These are phyloP conservation scores for Digitaria exilis DNA, from an alignment of 202 grass and related monocot genomes.

Conservation along the genomic window DNA sequence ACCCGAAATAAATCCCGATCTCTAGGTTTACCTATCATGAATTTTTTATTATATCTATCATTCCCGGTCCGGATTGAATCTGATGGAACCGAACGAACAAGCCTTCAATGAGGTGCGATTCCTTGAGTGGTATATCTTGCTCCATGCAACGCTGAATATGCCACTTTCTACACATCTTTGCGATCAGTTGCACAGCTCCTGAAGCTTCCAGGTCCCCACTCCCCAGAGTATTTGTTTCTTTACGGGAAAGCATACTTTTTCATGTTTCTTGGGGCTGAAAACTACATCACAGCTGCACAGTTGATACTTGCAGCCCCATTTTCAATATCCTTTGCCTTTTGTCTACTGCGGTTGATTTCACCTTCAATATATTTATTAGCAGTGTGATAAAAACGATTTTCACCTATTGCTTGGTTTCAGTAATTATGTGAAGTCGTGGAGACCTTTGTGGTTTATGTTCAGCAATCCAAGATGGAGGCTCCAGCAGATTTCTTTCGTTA, in stretches of 20 bases:
- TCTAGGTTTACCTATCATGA: too few species aligned
- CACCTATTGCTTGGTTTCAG: conserved; percentile 20
- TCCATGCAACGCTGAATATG: not conserved
- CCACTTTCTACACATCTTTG: not conserved
- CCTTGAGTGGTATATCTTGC: not conserved
- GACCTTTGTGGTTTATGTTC: not conserved
- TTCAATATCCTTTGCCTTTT: too few species aligned
- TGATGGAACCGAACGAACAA: too few species aligned
- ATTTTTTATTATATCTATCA: too few species aligned
- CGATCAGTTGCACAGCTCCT: not conserved
- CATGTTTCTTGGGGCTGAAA: not conserved
- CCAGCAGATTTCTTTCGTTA: conserved; percentile 5
- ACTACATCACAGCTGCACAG: not conserved
- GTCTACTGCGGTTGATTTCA: not conserved
- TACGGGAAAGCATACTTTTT: not conserved
- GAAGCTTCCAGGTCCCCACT: not conserved
- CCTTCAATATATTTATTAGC: not conserved
- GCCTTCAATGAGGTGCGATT: too few species aligned
- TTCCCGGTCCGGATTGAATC: too few species aligned
- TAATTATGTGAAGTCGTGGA: conserved; percentile 1
- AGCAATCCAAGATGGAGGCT: not conserved
- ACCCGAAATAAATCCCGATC: too few species aligned
- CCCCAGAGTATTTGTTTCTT: not conserved
- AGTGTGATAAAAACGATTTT: conserved; percentile 8
- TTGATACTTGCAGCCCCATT: not conserved